Evolutionary conservation across 345 rosid genomes (phyloP).

Genomic region (Cardiospermum halicacabum): DNA sequence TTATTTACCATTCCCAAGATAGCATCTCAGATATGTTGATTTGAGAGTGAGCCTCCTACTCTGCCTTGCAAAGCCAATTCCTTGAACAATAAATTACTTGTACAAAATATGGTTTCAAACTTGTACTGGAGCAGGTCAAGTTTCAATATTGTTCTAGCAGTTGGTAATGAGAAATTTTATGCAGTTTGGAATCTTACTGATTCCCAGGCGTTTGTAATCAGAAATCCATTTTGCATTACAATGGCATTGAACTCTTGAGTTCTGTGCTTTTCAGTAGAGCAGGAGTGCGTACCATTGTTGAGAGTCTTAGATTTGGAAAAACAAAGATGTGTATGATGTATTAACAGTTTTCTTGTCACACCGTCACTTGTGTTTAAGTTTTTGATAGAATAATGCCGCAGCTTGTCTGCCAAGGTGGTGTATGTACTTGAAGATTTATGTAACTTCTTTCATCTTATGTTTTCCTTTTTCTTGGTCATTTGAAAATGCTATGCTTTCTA

Average conservation of each 20-base stretch:
- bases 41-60: not conserved
- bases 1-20: not conserved
- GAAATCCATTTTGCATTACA: not conserved
- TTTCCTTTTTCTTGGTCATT: not conserved
- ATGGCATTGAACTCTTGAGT: not conserved
- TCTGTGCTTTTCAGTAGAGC: not conserved
- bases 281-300: not conserved
- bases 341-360: not conserved
- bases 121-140: not conserved
- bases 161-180: not conserved
- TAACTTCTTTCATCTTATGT: not conserved
- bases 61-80: not conserved
- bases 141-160: not conserved
- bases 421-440: not conserved
- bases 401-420: not conserved
- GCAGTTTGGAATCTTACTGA: not conserved
- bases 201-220: not conserved
- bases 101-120: not conserved
- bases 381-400: not conserved
- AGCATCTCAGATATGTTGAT: not conserved
- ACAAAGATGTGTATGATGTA: not conserved
- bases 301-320: not conserved
- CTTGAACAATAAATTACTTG: not conserved
- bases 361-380: not conserved
- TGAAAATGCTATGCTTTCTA: conserved; percentile 8